Evolutionary conservation across 2,329 filamentous ascomycete species (phyloP).

Genomic region (Blumeria hordei): DNA sequence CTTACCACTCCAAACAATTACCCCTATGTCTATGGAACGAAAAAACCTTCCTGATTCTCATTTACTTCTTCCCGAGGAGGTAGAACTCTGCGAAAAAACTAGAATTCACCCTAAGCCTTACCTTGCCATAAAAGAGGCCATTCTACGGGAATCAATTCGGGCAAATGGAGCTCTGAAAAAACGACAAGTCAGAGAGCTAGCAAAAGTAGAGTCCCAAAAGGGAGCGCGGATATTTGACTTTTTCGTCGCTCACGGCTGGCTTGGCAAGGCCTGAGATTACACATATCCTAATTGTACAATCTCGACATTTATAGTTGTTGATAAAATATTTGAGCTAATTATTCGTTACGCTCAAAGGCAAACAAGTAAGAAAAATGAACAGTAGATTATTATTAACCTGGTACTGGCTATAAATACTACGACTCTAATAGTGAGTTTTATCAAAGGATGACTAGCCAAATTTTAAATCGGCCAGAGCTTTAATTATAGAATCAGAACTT

Average conservation of each 20-base stretch:
- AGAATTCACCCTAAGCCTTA: constrained; percentile 86
- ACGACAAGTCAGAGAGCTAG: constrained; percentile 77
- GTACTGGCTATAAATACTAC: too few species aligned
- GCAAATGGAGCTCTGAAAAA: constrained; percentile 75
- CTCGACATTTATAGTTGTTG: too few species aligned
- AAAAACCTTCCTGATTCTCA: constrained; percentile 56
- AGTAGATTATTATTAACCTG: too few species aligned
- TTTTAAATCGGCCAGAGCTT: too few species aligned
- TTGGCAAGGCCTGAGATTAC: constrained; percentile 45
- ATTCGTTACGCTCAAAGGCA: too few species aligned
- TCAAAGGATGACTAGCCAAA: too few species aligned
- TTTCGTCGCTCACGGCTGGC: constrained; percentile 79
- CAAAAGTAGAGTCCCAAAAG: constrained; percentile 62
- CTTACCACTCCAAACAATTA: constrained; percentile 21
- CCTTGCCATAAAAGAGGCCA: constrained; percentile 73
- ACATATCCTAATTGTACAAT: not conserved
- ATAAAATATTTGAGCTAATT: too few species aligned
- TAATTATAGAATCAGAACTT: too few species aligned
- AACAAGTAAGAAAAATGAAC: too few species aligned
- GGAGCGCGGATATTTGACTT: constrained; percentile 79
- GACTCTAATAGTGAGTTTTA: too few species aligned
- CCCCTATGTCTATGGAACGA: constrained; percentile 21
- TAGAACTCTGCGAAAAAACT: constrained; percentile 63
- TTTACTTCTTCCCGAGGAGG: constrained; percentile 61
- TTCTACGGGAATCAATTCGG: constrained; percentile 79